Evolutionary conservation across 139 green algal genomes (phyloP).

Genomic region (Chlorella vulgaris): DNA sequence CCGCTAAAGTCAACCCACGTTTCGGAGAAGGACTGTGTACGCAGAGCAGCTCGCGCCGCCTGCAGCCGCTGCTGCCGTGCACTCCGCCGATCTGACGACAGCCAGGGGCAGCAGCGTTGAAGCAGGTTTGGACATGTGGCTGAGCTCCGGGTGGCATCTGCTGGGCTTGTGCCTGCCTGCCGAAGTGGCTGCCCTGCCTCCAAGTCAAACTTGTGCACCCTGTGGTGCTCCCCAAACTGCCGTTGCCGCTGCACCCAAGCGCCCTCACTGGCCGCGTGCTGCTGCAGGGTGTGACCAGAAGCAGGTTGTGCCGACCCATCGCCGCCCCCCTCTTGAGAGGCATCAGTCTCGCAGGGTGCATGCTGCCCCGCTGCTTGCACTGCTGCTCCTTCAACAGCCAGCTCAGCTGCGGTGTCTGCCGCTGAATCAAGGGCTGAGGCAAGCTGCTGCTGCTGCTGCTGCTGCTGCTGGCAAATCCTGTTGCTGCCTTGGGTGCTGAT

Average conservation of each 20-base stretch:
- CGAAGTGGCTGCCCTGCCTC: not conserved
- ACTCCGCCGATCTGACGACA: not conserved
- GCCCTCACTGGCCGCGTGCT: too few species aligned
- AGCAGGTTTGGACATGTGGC: not conserved
- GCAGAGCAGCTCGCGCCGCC: not conserved
- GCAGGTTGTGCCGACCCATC: too few species aligned
- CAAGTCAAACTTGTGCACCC: not conserved
- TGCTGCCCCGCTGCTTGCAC: not conserved
- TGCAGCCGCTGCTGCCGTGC: not conserved
- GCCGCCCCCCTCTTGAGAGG: too few species aligned
- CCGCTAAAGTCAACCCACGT: too few species aligned
- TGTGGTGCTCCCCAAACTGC: not conserved
- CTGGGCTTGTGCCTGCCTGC: not conserved
- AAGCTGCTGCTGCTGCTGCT: not conserved
- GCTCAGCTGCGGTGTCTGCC: not conserved
- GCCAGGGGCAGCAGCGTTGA: constrained; percentile 21
- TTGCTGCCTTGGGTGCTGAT: not conserved
- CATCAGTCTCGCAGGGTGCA: not conserved
- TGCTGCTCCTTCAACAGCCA: not conserved
- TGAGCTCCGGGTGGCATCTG: not conserved
- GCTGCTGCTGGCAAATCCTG: not conserved
- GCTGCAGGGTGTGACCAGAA: too few species aligned
- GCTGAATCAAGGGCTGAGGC: too few species aligned
- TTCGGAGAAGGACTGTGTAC: constrained; percentile 19
- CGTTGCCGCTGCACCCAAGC: not conserved